Percentiles rank a stretch among this genome's conserved stretches.
phyloP scores from a whole-genome alignment of 176 grass and related monocot species.

The Aechmea fasciata region DNA sequence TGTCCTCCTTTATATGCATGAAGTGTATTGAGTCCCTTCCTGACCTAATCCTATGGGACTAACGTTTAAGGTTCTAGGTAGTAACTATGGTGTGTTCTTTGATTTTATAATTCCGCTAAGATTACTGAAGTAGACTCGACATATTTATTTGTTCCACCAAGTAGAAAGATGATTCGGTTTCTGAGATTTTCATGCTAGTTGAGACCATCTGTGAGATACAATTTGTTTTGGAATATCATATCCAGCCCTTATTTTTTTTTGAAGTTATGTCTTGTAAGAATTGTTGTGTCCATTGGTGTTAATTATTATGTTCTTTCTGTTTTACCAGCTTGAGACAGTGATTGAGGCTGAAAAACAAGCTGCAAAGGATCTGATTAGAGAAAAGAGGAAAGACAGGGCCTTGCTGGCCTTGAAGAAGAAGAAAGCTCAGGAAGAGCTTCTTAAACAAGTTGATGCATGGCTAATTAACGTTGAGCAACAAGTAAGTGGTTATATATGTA shows the following conservation, averaged over 20 bases:
- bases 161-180: not conserved
- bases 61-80: too few relatives aligned
- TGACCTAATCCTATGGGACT: too few relatives aligned
- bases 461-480: slow-evolving; percentile 94
- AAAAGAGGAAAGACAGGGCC: slow-evolving; percentile 87
- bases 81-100: not conserved
- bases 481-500: slow-evolving; percentile 23
- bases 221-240: too few relatives aligned
- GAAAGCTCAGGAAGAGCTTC: slow-evolving; percentile 79
- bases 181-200: too few relatives aligned
- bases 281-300: slow-evolving; percentile 16
- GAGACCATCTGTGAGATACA: too few relatives aligned
- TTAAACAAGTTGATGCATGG: slow-evolving; percentile 93
- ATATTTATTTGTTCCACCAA: not conserved
- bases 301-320: not conserved
- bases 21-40: too few relatives aligned
- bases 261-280: not conserved
- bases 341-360: slow-evolving; percentile 96
- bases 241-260: too few relatives aligned
- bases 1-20: too few relatives aligned
- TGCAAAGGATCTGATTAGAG: slow-evolving; percentile 64
- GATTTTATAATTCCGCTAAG: not conserved
- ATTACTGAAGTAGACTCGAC: not conserved
- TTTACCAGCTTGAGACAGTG: slow-evolving; percentile 69
- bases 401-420: slow-evolving; percentile 97